Conservation (phyloP, 306 rosid genomes). For the Dryas octopetala region DNA sequence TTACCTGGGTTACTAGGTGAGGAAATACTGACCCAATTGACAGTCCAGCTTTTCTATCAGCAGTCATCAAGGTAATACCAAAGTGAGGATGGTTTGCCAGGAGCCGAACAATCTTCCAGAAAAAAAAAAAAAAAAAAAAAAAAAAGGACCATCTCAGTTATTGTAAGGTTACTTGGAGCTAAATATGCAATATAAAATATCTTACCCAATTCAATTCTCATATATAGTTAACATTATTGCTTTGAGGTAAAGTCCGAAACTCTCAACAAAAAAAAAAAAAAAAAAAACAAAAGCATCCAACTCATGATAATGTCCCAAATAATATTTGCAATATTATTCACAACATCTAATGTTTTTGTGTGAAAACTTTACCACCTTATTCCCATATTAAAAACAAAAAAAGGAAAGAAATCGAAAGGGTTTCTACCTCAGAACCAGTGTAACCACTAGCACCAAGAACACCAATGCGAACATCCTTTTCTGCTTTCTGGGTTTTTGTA, state of each 20-base stretch:
- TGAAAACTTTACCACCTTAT: background rate
- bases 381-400: background rate
- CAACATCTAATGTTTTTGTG: background rate
- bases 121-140: slow-evolving; percentile 5
- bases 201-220: background rate
- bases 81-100: slow-evolving; percentile 90
- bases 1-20: slow-evolving; percentile 70
- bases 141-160: slow-evolving; percentile 23
- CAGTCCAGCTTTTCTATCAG: slow-evolving; percentile 93
- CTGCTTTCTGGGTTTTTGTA: slow-evolving; percentile 36
- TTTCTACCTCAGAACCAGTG: slow-evolving; percentile 89
- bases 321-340: background rate
- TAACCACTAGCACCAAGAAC: slow-evolving; percentile 99
- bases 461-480: slow-evolving; percentile 69
- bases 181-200: background rate
- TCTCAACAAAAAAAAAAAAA: background rate
- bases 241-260: background rate
- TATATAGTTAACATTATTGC: background rate
- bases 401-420: background rate
- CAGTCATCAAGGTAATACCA: slow-evolving; percentile 70
- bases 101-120: slow-evolving; percentile 74
- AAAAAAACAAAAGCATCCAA: background rate
- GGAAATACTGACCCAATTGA: slow-evolving; percentile 83
- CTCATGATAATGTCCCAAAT: no score
- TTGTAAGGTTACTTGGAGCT: background rate